Conservation (phyloP, 257 asterid genomes). For the Buddleja alternifolia region DNA sequence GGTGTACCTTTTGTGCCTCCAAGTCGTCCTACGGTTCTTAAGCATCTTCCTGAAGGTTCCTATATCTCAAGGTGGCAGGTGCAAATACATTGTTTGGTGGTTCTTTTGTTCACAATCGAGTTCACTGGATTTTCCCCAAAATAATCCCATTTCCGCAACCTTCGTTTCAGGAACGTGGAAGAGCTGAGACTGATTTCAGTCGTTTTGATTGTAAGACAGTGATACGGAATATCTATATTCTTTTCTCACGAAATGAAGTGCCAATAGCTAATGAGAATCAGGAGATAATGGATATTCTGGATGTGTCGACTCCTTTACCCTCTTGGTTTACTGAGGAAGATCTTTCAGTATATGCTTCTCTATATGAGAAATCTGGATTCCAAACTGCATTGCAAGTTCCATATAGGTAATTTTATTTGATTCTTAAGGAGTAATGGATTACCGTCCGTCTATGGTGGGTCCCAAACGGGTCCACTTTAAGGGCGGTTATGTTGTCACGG, state of each 20-base stretch:
- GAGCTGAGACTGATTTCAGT: constrained; percentile 65
- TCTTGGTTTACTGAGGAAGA: constrained; percentile 44
- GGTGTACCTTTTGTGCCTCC: constrained; percentile 64
- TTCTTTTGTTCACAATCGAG: neutral
- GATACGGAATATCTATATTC: constrained; percentile 57
- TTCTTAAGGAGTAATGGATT: too few relatives aligned
- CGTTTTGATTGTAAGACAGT: constrained; percentile 56
- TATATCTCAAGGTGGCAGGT: constrained; percentile 61
- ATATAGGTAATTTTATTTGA: constrained; percentile 31
- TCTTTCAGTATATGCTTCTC: constrained; percentile 32
- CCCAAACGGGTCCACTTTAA: too few relatives aligned
- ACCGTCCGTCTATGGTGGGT: too few relatives aligned
- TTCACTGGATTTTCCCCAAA: neutral
- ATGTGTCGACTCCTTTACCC: constrained; percentile 40
- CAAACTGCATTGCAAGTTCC: constrained; percentile 48
- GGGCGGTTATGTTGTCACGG: too few relatives aligned
- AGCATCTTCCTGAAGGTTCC: constrained; percentile 37
- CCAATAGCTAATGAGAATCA: constrained; percentile 56
- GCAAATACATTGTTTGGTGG: neutral
- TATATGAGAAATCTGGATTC: constrained; percentile 43
- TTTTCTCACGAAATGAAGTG: constrained; percentile 53
- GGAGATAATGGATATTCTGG: constrained; percentile 63
- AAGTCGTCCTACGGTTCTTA: constrained; percentile 9
- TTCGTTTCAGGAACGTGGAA: constrained; percentile 41
- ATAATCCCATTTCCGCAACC: neutral